Evolutionary conservation across 2,329 filamentous ascomycete genomes (phyloP).

Genomic region (Colletotrichum neosansevieriae): DNA sequence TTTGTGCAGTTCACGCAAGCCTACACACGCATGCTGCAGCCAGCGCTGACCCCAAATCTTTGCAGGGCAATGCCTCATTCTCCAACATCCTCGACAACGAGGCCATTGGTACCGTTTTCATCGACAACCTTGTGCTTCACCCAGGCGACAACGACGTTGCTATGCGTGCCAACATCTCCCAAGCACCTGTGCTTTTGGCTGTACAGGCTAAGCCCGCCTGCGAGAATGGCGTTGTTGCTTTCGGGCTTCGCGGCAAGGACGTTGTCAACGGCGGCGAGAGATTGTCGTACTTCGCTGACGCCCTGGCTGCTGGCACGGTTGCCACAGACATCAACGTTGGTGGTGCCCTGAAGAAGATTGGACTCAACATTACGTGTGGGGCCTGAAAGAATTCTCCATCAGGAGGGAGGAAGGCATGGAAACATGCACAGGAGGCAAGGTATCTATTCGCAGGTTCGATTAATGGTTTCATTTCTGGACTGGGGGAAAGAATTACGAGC

Average conservation of each 20-base stretch:
- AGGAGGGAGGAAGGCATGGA: not conserved
- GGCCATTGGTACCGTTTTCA: slow-evolving; percentile 66
- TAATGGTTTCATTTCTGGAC: not conserved
- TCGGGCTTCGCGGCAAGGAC: slow-evolving; percentile 65
- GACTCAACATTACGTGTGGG: slow-evolving; percentile 43
- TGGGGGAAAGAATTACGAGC: not conserved
- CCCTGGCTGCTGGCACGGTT: slow-evolving; percentile 64
- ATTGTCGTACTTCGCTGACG: slow-evolving; percentile 67
- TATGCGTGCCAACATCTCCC: slow-evolving; percentile 66
- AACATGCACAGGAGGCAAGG: not conserved
- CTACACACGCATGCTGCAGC: not conserved
- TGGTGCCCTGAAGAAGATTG: slow-evolving; percentile 38
- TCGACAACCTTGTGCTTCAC: slow-evolving; percentile 68
- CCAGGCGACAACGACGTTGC: slow-evolving; percentile 70
- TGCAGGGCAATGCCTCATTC: slow-evolving; percentile 72
- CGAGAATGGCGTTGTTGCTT: slow-evolving; percentile 64
- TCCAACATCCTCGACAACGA: slow-evolving; percentile 65
- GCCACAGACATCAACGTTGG: slow-evolving; percentile 65
- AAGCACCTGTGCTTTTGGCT: slow-evolving; percentile 58
- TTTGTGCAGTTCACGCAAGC: slow-evolving; percentile 31
- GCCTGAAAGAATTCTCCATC: not conserved
- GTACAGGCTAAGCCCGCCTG: slow-evolving; percentile 62
- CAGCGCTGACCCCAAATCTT: slow-evolving; percentile 7
- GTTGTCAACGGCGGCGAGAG: slow-evolving; percentile 64
- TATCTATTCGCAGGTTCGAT: not conserved